Evolutionary conservation across 257 asterid genomes (phyloP).

Genomic region (Rauvolfia tetraphylla): DNA sequence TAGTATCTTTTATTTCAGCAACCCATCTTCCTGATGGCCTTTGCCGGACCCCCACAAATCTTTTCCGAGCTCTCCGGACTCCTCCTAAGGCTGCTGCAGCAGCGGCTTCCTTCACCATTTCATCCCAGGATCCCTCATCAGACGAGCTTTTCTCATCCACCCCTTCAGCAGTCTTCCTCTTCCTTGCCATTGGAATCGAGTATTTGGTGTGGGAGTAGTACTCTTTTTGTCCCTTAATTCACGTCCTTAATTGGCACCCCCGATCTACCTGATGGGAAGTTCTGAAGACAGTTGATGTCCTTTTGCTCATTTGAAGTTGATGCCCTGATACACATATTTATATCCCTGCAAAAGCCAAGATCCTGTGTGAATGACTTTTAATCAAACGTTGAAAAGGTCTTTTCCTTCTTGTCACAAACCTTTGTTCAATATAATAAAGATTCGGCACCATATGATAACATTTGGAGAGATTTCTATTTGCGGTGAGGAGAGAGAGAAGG

Average conservation of each 20-base stretch:
- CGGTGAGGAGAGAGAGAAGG: neutral
- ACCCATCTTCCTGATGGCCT: constrained; percentile 87
- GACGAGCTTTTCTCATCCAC: constrained; percentile 19
- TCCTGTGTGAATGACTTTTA: neutral
- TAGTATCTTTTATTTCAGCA: constrained; percentile 78
- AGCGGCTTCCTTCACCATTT: constrained; percentile 51
- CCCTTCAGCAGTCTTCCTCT: constrained; percentile 45
- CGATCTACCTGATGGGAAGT: neutral
- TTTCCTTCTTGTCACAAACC: neutral
- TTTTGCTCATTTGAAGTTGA: neutral
- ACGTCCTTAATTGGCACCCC: neutral
- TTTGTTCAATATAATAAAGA: constrained; percentile 11
- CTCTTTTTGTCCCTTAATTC: too few relatives aligned
- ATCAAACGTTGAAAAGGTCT: neutral
- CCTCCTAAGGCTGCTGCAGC: constrained; percentile 45
- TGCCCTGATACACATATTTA: constrained; percentile 9
- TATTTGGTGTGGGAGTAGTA: too few relatives aligned
- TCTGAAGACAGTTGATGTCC: neutral
- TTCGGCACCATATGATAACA: constrained; percentile 11
- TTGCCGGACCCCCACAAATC: constrained; percentile 75
- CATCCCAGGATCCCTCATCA: constrained; percentile 31
- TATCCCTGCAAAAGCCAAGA: neutral
- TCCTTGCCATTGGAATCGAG: constrained; percentile 49
- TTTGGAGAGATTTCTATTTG: constrained; percentile 16
- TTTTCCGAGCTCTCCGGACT: constrained; percentile 41